phyloP scores from a whole-genome alignment of 2,329 filamentous ascomycete genomes.

The Chlorencoelia australis region DNA sequence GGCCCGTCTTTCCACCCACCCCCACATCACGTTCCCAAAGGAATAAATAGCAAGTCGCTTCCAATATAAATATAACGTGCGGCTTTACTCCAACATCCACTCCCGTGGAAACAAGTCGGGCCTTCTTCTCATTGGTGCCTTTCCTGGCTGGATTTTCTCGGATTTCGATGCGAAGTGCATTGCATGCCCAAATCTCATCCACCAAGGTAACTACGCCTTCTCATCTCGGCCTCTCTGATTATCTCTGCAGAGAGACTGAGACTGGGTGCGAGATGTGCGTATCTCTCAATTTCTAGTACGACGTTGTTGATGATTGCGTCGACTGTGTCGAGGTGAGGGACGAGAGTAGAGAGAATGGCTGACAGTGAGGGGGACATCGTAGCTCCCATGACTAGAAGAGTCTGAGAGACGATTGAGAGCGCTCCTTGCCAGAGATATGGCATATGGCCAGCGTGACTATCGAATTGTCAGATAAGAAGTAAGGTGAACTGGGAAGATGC shows the following conservation, averaged over 20 bases:
- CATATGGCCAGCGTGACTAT: slow-evolving; percentile 69
- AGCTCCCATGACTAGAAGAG: slow-evolving; percentile 72
- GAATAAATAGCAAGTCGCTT: no score
- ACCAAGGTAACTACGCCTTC: slow-evolving; percentile 51
- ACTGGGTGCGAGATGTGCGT: slow-evolving; percentile 66
- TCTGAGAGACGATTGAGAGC: slow-evolving; percentile 73
- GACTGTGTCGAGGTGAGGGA: slow-evolving; percentile 49
- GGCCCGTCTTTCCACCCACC: no score
- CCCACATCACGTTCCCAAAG: no score
- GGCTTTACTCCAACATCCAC: no score
- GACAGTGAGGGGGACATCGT: slow-evolving; percentile 67
- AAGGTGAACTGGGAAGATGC: neutral
- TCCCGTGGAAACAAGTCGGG: no score
- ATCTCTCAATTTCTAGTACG: slow-evolving; percentile 63
- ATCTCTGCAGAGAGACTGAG: slow-evolving; percentile 69
- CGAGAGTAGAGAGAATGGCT: slow-evolving; percentile 50
- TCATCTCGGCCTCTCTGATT: slow-evolving; percentile 66
- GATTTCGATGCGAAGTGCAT: no score
- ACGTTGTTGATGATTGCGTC: slow-evolving; percentile 72
- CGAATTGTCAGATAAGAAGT: slow-evolving; percentile 14
- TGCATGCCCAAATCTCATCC: slow-evolving; percentile 22
- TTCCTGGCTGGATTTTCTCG: no score
- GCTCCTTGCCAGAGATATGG: slow-evolving; percentile 81
- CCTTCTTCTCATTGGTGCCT: no score
- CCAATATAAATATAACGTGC: no score